Base-by-base conservation (phyloP, 1,284 basidiomycete species). In the Bjerkandera adusta region DNA sequence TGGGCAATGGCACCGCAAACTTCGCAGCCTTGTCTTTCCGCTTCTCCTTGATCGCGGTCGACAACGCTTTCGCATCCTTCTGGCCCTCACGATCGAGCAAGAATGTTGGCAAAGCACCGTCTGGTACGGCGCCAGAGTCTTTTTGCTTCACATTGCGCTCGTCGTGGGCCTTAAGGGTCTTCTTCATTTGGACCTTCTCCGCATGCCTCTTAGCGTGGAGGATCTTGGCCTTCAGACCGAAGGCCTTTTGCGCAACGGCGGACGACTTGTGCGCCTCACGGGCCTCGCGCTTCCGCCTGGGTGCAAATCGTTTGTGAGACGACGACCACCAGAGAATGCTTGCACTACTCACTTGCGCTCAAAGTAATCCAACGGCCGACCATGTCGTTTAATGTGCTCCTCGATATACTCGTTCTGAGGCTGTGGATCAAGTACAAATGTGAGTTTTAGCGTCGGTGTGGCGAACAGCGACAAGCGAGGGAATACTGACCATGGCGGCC, bases 11-110 rank as follows among this genome's bases (percentile, higher is more conserved):
- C 2, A 99, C 97, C 21, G 93, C 85, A 71, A 93, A 99, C 68
- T 97, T 96, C 21, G 96, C 97, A 1, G 96, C 97, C 73, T 97
- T 97, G 74, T 99, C 97, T 70, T 99, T 99, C 63, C 97, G 83
- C 67, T 95, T 92, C 71, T 99, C 94, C 73, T 99, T 99, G 76
- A 99, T 89, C 11, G 97, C 97, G 32, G 86, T 87, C n/a, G 91
- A 95, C 36, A 99, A 77, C 3, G 95, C 92, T 72, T 99, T 99
- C 44, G 97, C 97, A 60, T 99, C 93, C 70, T 92, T 95, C 71
- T 98, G 93, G 12, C 90, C 89, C 67, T 99, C 96, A 51, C 97
- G 85, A 66, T 99, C 97, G 50, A 99, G 85, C 49, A 99, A 79
- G 68, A 96, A 99, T 1, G 96, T 88, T 13, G 94, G 94, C 35